A percentile compares a stretch with the other conserved stretches of the same genome.
These are phyloP conservation scores for Taiozyma sp. DNA, from an alignment of 1,139 yeast species.

Conservation along the genomic window DNA sequence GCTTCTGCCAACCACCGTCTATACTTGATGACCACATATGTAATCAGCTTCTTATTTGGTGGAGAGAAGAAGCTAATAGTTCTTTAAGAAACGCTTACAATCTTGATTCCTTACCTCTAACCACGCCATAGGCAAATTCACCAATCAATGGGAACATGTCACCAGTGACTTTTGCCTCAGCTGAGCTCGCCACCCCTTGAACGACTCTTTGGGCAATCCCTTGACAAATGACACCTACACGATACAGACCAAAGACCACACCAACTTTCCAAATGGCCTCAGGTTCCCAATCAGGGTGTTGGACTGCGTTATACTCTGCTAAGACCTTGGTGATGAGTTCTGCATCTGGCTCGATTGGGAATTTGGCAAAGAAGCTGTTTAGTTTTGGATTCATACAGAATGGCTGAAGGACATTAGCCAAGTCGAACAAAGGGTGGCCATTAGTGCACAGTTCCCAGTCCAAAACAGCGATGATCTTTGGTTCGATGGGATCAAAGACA, in stretches of 20 bases:
- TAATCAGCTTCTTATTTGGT: too few species aligned
- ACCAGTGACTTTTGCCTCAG: slow-evolving; percentile 45
- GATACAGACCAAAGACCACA: slow-evolving; percentile 52
- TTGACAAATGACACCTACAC: slow-evolving; percentile 60
- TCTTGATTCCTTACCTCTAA: neutral
- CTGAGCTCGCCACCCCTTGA: slow-evolving; percentile 57
- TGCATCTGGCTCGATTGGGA: slow-evolving; percentile 12
- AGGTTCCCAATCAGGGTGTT: slow-evolving; percentile 33
- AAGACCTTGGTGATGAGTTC: slow-evolving; percentile 17
- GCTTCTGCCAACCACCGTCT: too few species aligned
- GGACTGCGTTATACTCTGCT: slow-evolving; percentile 9
- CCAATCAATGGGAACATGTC: slow-evolving; percentile 42
- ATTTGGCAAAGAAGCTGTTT: slow-evolving; percentile 19
- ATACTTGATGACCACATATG: too few species aligned
- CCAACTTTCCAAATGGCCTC: slow-evolving; percentile 50
- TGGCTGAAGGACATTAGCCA: slow-evolving; percentile 58
- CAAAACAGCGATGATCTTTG: slow-evolving; percentile 50
- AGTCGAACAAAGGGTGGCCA: slow-evolving; percentile 64
- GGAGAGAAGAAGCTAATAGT: neutral
- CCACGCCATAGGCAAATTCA: slow-evolving; percentile 8
- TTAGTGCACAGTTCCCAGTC: slow-evolving; percentile 71
- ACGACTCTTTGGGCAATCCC: slow-evolving; percentile 63
- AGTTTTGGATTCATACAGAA: slow-evolving; percentile 41
- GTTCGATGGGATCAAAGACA: slow-evolving; percentile 47
- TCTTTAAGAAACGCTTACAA: neutral